Base-by-base conservation (phyloP, 2,329 filamentous ascomycete species). In the Pyricularia sp. region DNA sequence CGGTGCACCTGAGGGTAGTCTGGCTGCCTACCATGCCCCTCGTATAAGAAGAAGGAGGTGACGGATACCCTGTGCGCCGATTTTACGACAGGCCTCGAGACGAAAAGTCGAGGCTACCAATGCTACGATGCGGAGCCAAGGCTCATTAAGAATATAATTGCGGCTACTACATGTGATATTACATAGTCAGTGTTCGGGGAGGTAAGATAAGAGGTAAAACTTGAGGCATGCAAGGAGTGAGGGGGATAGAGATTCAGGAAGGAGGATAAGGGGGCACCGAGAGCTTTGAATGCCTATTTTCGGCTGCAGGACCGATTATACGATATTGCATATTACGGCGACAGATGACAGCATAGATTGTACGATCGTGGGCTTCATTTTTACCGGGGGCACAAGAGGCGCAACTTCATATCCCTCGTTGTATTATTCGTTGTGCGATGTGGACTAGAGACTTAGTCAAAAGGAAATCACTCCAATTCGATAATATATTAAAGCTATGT, bases 31-130 rank as follows among this genome's bases (percentile, higher is more conserved):
- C 59, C 59, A 28, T 17, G 59, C 59, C 26, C 59, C 59, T 12
- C 26, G n/a, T 17, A 12, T 17, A 28, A 63, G 25, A 61, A 61
- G 58, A 23, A 23, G 65, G 68, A 73, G 68, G 70, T 72, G 63
- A 71, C 33, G 68, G 68, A 67, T 63, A 71, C 70, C 31, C 72
- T 72, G 1, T 64, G 17, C 10, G 12, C 12, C 59, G 1, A 6
- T 61, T 50, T 65, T 59, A 12, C 58, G 12, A 23, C 58, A 25
- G 12, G 20, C 12, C 33, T 36, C 33, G 33, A 14, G 33, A 36
- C 33, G 33, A 3, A 12, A 36, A 14, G 12, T 36, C 33, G 10
- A 14, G 33, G 33, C 5, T 12, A 36, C 33, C 33, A n/a, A n/a
- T 10, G 42, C 6, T n/a, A 50, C 42, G 42, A 50, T 20, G 17